phyloP scores from a whole-genome alignment of 768 basidiomycete species.

The Leucocoprinus birnbaumii region DNA sequence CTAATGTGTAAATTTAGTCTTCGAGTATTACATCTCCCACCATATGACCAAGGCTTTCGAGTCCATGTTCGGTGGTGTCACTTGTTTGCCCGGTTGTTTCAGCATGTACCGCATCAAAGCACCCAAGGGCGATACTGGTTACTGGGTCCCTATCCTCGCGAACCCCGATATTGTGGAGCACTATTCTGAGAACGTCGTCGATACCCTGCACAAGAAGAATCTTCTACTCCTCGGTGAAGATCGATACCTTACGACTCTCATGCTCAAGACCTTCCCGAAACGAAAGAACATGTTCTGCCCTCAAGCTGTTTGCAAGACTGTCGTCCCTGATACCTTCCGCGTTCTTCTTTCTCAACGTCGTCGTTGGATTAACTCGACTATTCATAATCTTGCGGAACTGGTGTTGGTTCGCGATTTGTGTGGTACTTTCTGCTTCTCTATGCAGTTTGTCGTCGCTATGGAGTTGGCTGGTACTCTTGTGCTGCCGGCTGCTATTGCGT shows the following conservation, averaged over 20 bases:
- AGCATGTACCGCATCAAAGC: slow-evolving; percentile 99
- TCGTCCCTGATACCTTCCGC: slow-evolving; percentile 95
- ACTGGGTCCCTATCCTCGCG: slow-evolving; percentile 98
- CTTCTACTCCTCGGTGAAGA: slow-evolving; percentile 95
- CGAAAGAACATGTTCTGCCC: slow-evolving; percentile 99
- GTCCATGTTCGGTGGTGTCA: slow-evolving; percentile 99
- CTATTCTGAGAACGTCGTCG: slow-evolving; percentile 99
- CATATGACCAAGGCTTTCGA: slow-evolving; percentile 99
- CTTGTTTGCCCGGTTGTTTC: slow-evolving; percentile 99
- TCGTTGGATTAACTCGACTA: slow-evolving; percentile 99
- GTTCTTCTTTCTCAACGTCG: slow-evolving; percentile 94
- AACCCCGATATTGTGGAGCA: slow-evolving; percentile 99
- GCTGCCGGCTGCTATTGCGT: slow-evolving; percentile 94
- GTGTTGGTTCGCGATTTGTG: slow-evolving; percentile 96
- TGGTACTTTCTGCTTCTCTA: slow-evolving; percentile 99
- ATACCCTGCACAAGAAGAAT: slow-evolving; percentile 99
- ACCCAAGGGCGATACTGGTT: slow-evolving; percentile 93
- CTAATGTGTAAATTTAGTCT: slow-evolving; percentile 52
- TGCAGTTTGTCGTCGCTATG: slow-evolving; percentile 99
- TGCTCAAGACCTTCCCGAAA: slow-evolving; percentile 99
- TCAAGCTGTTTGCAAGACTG: slow-evolving; percentile 97
- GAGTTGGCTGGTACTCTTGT: slow-evolving; percentile 96
- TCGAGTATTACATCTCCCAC: slow-evolving; percentile 99
- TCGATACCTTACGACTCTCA: slow-evolving; percentile 96
- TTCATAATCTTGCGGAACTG: slow-evolving; percentile 96